Evolutionary conservation across 148 eudicot species (phyloP), one percentile per base, ranked within the genome.

Genomic region (Rhododendron simsii): DNA sequence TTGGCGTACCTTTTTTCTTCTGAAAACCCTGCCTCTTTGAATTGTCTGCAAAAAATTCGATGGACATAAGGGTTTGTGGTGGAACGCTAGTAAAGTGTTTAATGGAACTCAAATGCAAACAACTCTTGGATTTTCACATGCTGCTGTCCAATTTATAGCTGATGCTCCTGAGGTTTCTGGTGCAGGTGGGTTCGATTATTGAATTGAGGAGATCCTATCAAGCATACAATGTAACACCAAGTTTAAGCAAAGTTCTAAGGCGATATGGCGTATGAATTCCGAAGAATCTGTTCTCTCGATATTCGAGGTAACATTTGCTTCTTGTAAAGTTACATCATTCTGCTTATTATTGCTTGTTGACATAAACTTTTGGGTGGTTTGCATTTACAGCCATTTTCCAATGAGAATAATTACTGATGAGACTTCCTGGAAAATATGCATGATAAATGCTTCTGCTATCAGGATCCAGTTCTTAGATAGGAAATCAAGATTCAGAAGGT

Each of bases 141-240:
- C 37, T 80, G 83, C 83, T 7, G 71, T 35, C 71, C 61, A 57
- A 80, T 71, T 84, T 30, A 33, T 30, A 33, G 26, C 57, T 82
- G 61, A 71, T 23, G 59, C 57, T 35, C 50, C 7, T 80, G 33
- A 28, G 1, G 57, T 77, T 80, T 85, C 28, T 88, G 83, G 74
- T 41, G 30, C 88, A 97, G 99, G 99, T 97, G 87, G 99, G 99
- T 55, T 97, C 99, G 20, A 97, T 96, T 23, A 96, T 95, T 65
- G 99, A 95, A 81, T 90, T 97, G 85, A 93, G 98, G 91, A 92
- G 99, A 91, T 97, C 99, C 33, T 97, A 97, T 82, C 99, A 95
- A 92, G 98, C 99, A 47, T 96, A 96, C 87, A 97, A 97, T 74
- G 98, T 97, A 50, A 95, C 94, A 98, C 99, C 99, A 33, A 89